These are phyloP conservation scores for Brassica rapa DNA, from an alignment of 345 rosid genomes.

Conservation along the genomic window DNA sequence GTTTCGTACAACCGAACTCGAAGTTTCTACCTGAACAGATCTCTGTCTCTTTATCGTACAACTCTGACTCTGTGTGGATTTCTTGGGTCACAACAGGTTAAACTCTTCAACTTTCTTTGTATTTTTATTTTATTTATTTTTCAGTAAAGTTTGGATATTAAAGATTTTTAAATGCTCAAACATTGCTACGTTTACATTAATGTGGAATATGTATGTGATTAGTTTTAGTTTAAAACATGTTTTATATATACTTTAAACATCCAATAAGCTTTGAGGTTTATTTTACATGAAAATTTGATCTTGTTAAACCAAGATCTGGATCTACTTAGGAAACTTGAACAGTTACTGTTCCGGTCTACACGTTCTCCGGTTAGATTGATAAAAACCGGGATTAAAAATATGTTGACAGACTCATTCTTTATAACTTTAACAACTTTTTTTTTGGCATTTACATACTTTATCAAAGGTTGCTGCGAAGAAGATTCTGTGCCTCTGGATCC, in stretches of 20 bases:
- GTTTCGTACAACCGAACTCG: conserved; percentile 44
- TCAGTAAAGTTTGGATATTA: background rate
- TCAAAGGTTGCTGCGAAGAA: conserved; percentile 26
- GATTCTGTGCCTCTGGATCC: conserved; percentile 54
- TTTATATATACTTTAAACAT: background rate
- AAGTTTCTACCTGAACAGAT: conserved; percentile 76
- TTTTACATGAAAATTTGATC: background rate
- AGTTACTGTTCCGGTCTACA: conserved; percentile 2
- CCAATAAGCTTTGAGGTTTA: background rate
- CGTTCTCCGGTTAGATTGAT: background rate
- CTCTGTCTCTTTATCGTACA: conserved; percentile 71
- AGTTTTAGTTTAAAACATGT: background rate
- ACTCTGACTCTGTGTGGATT: conserved; percentile 65
- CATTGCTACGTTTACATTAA: background rate
- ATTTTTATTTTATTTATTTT: background rate
- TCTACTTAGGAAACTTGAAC: background rate
- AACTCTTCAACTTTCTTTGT: conserved; percentile 2
- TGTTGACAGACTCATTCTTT: background rate
- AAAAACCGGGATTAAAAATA: background rate
- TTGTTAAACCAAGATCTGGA: conserved; percentile 9
- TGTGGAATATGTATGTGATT: background rate
- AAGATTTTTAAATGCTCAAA: background rate
- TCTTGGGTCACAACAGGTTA: conserved; percentile 95
- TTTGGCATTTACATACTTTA: background rate
- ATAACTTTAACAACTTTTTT: background rate